A percentile compares a stretch with the other conserved stretches of the same genome.
These are phyloP conservation scores for Boletales sp. DNA, from an alignment of 768 basidiomycete species.

Conservation along the genomic window DNA sequence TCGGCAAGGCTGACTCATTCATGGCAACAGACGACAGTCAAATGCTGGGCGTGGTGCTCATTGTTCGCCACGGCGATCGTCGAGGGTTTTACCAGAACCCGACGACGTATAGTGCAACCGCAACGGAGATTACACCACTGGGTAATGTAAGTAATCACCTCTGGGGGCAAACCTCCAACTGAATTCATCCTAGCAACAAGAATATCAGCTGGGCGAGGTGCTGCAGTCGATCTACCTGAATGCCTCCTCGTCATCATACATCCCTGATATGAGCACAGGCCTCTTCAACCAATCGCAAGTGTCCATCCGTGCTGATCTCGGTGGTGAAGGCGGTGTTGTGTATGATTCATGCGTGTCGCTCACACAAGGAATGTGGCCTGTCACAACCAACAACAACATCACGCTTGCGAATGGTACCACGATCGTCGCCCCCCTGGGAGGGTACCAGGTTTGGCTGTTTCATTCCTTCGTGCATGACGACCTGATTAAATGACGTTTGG, in stretches of 20 bases:
- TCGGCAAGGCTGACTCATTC: not conserved
- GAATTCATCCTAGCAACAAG: constrained; percentile 43
- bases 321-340: constrained; percentile 66
- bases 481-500: not conserved
- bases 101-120: constrained; percentile 50
- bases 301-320: constrained; percentile 59
- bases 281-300: constrained; percentile 39
- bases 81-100: constrained; percentile 66
- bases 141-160: constrained; percentile 47
- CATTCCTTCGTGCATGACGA: constrained; percentile 16
- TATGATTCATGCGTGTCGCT: constrained; percentile 64
- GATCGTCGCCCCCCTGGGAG: constrained; percentile 54
- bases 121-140: constrained; percentile 62
- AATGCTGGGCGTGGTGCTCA: constrained; percentile 53
- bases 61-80: constrained; percentile 60
- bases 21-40: constrained; percentile 24
- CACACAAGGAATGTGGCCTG: constrained; percentile 67
- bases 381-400: constrained; percentile 40
- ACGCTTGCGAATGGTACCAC: constrained; percentile 65
- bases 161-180: not conserved
- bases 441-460: constrained; percentile 51
- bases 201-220: constrained; percentile 51
- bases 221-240: constrained; percentile 55
- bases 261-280: constrained; percentile 36
- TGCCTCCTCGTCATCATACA: constrained; percentile 48